A percentile compares a stretch with the other conserved stretches of the same genome.
phyloP scores from a whole-genome alignment of 140 eudicot genomes.

The Anethum foeniculum region DNA sequence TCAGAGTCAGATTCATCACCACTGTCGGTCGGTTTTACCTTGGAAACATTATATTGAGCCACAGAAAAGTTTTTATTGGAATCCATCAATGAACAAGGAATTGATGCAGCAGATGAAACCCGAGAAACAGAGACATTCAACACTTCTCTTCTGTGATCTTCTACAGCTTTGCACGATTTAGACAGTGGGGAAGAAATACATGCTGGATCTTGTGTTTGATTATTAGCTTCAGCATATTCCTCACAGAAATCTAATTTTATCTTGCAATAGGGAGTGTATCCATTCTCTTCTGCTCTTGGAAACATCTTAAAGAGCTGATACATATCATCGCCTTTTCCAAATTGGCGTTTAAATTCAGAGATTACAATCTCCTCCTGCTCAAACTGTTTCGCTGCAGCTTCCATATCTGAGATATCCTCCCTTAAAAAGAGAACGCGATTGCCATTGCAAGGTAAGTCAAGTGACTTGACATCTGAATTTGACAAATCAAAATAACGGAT shows the following conservation, averaged over 20 bases:
- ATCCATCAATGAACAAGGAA: constrained; percentile 17
- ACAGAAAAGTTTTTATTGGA: constrained; percentile 11
- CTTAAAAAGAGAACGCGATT: constrained; percentile 51
- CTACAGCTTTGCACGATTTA: neutral
- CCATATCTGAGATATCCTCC: constrained; percentile 63
- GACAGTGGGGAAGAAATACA: constrained; percentile 18
- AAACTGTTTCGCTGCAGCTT: constrained; percentile 66
- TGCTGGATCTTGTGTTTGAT: constrained; percentile 11
- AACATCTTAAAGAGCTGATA: constrained; percentile 32
- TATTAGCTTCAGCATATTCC: constrained; percentile 7
- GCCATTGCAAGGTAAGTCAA: constrained; percentile 62
- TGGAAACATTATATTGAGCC: constrained; percentile 18
- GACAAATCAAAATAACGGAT: constrained; percentile 17
- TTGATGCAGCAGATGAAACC: constrained; percentile 14
- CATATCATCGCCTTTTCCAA: constrained; percentile 34
- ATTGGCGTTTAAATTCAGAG: constrained; percentile 30
- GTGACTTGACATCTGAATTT: constrained; percentile 46
- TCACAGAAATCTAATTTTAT: constrained; percentile 20
- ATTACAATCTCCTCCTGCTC: constrained; percentile 57
- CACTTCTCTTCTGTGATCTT: neutral
- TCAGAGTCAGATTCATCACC: constrained; percentile 96
- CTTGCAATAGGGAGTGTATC: constrained; percentile 56
- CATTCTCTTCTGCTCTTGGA: constrained; percentile 41
- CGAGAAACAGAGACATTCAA: constrained; percentile 19
- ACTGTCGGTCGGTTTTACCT: constrained; percentile 24